Percentiles rank a stretch among this genome's conserved stretches.
Conservation (phyloP, 2,329 filamentous ascomycete species). For the Pyrenophora graminea region DNA sequence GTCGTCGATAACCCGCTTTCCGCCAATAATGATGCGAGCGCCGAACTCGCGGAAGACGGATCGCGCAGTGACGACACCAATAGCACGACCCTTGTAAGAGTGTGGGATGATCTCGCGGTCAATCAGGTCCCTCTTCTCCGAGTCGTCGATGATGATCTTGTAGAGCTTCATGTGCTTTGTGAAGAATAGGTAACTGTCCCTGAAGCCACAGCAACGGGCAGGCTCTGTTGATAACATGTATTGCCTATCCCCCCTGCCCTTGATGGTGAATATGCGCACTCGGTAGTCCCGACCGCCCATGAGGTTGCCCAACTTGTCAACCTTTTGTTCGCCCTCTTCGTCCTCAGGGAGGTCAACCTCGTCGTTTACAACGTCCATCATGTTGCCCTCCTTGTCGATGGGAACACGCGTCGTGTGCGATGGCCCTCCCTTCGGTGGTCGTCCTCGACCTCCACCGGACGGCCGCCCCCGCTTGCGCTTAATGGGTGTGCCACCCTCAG, state of each 20-base stretch:
- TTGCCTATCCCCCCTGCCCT: conserved; percentile 77
- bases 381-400: conserved; percentile 91
- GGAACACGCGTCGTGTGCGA: conserved; percentile 80
- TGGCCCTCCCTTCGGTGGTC: conserved; percentile 70
- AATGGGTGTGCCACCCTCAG: conserved; percentile 54
- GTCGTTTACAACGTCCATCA: conserved; percentile 87
- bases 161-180: conserved; percentile 95
- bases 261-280: conserved; percentile 91
- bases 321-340: conserved; percentile 86
- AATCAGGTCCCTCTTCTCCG: conserved; percentile 97
- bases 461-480: conserved; percentile 57
- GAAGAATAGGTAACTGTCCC: conserved; percentile 98
- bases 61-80: conserved; percentile 93
- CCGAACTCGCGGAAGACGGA: conserved; percentile 98
- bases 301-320: conserved; percentile 85
- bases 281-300: conserved; percentile 87
- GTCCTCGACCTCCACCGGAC: conserved; percentile 66
- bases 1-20: conserved; percentile 83
- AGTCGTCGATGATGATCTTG: conserved; percentile 97
- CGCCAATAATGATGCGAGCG: conserved; percentile 89
- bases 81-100: conserved; percentile 96
- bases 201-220: conserved; percentile 92
- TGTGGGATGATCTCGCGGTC: conserved; percentile 94
- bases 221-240: conserved; percentile 99
- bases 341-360: conserved; percentile 90